phyloP scores from a whole-genome alignment of 1,284 basidiomycete species.

The Athelia sp. region DNA sequence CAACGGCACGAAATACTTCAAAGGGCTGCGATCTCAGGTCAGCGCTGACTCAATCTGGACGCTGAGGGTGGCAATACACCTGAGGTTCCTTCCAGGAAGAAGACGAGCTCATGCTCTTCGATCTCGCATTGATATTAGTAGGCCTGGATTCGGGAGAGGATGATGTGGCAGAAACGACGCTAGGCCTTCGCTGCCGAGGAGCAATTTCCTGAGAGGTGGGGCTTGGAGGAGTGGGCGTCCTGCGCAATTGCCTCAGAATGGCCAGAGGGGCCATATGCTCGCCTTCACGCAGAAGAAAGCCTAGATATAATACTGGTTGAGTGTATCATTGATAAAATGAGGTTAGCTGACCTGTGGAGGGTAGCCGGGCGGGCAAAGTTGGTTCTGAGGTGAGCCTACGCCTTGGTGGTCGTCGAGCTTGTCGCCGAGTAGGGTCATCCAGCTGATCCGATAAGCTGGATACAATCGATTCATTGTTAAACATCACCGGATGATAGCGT shows the following conservation, averaged over 20 bases:
- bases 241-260: slow-evolving; percentile 40
- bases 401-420: slow-evolving; percentile 18
- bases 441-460: slow-evolving; percentile 29
- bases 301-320: slow-evolving; percentile 32
- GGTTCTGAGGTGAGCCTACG: slow-evolving; percentile 40
- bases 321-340: slow-evolving; percentile 8
- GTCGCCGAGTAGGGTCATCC: slow-evolving; percentile 15
- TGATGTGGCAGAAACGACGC: slow-evolving; percentile 23
- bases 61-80: slow-evolving; percentile 27
- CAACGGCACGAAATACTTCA: slow-evolving; percentile 71
- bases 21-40: slow-evolving; percentile 46
- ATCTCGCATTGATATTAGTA: slow-evolving; percentile 8
- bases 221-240: slow-evolving; percentile 33
- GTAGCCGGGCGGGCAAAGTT: slow-evolving; percentile 64
- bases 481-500: slow-evolving; percentile 16
- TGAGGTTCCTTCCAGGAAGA: slow-evolving; percentile 58
- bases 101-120: slow-evolving; percentile 13
- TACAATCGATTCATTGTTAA: slow-evolving; percentile 55
- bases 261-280: slow-evolving; percentile 47
- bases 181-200: slow-evolving; percentile 17
- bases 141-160: slow-evolving; percentile 21
- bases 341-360: slow-evolving; percentile 47
- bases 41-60: neutral
- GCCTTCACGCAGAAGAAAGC: slow-evolving; percentile 66
- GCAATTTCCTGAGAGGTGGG: slow-evolving; percentile 9